A percentile compares a stretch with the other conserved stretches of the same genome.
phyloP scores from a whole-genome alignment of 2,329 filamentous ascomycete genomes.

The Hypoxylon sp. region DNA sequence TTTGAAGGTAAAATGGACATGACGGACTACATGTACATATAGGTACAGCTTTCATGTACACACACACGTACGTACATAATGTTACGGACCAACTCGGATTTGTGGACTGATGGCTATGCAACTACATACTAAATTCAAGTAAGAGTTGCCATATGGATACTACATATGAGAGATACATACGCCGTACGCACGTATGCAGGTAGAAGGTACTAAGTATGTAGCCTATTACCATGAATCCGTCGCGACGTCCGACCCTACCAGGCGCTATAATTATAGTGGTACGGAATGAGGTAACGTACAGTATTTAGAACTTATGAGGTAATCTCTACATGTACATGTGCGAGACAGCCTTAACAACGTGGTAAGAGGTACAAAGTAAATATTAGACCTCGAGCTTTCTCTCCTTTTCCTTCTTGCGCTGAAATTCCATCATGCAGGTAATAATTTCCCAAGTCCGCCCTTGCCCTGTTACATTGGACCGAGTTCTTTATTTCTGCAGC shows the following conservation, averaged over 20 bases:
- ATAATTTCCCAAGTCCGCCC: conserved; percentile 9
- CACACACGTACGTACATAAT: too few species aligned
- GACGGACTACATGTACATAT: background rate
- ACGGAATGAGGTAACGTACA: background rate
- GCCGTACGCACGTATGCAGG: conserved; percentile 8
- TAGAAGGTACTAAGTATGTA: too few species aligned
- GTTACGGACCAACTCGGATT: conserved; percentile 7
- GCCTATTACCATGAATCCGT: conserved; percentile 19
- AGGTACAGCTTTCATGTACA: too few species aligned
- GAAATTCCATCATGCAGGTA: conserved; percentile 7
- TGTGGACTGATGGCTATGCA: conserved; percentile 1
- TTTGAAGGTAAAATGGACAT: conserved; percentile 4
- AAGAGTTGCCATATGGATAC: background rate
- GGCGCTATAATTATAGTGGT: conserved; percentile 4
- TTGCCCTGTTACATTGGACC: conserved; percentile 9
- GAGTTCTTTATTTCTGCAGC: conserved; percentile 15
- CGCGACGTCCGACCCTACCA: background rate
- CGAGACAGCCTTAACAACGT: background rate
- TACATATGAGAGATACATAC: too few species aligned
- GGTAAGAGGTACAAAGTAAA: conserved; percentile 16
- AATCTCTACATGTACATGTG: conserved; percentile 20
- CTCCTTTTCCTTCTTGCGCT: conserved; percentile 6
- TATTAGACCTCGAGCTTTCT: conserved; percentile 2
- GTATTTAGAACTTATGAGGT: conserved; percentile 15
- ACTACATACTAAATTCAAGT: background rate